phyloP scores from a whole-genome alignment of 2,329 filamentous ascomycete species.

The Penicillium sp. region DNA sequence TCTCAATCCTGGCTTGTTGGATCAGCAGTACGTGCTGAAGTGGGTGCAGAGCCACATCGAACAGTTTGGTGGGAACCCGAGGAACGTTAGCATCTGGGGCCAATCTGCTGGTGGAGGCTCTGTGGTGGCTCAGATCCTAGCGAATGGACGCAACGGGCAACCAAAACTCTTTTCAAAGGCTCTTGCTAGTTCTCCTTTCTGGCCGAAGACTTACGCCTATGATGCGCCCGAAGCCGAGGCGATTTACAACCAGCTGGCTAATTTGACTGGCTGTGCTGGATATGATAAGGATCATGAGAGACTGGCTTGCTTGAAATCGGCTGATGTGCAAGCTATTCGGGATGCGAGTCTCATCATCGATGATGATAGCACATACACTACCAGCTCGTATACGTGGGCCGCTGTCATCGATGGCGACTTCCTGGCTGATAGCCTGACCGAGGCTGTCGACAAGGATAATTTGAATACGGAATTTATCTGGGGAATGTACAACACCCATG shows the following conservation, averaged over 20 bases:
- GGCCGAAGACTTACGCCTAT: constrained; percentile 59
- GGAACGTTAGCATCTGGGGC: constrained; percentile 55
- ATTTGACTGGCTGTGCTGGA: constrained; percentile 49
- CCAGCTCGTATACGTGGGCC: constrained; percentile 59
- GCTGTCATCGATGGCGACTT: constrained; percentile 61
- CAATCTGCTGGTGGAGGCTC: constrained; percentile 57
- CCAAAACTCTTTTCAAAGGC: constrained; percentile 52
- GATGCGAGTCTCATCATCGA: constrained; percentile 54
- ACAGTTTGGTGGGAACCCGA: constrained; percentile 55
- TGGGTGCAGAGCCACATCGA: constrained; percentile 57
- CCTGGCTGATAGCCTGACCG: constrained; percentile 49
- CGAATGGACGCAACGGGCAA: constrained; percentile 44
- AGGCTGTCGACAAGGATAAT: constrained; percentile 37
- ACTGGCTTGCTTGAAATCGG: constrained; percentile 55
- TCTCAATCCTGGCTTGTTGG: constrained; percentile 54
- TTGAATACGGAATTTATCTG: constrained; percentile 52
- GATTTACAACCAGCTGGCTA: constrained; percentile 50
- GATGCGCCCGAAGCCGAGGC: constrained; percentile 53
- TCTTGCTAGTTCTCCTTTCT: constrained; percentile 56
- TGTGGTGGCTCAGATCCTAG: constrained; percentile 44
- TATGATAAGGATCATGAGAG: constrained; percentile 33
- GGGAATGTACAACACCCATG: constrained; percentile 62
- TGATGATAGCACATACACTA: constrained; percentile 53
- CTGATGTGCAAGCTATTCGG: constrained; percentile 54
- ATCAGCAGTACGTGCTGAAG: constrained; percentile 53